These are phyloP conservation scores for Pelagophyceae sp. DNA, from an alignment of 352 stramenopile species.

Conservation along the genomic window DNA sequence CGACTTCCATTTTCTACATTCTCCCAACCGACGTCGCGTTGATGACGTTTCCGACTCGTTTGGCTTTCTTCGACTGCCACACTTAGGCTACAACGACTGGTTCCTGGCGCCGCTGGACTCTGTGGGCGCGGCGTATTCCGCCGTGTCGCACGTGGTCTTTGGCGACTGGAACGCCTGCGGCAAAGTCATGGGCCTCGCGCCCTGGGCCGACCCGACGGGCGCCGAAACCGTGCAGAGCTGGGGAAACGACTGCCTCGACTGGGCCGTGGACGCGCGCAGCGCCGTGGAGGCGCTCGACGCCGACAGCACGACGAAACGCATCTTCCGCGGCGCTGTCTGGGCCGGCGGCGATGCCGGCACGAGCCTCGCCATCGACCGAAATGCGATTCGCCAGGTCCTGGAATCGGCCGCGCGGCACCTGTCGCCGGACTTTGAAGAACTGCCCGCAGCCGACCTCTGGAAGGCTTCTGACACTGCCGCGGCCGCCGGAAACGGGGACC, in stretches of 20 bases:
- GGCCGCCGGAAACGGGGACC: no score
- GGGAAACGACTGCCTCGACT: background rate
- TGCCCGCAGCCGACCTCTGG: background rate
- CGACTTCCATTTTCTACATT: no score
- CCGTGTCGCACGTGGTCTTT: slow-evolving; percentile 40
- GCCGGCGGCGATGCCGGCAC: background rate
- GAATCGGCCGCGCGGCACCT: background rate
- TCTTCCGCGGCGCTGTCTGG: slow-evolving; percentile 2
- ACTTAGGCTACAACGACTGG: background rate
- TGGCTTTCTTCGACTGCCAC: no score
- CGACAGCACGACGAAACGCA: background rate
- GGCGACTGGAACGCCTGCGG: slow-evolving; percentile 44
- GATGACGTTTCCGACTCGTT: no score
- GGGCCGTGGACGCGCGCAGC: background rate
- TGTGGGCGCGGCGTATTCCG: slow-evolving; percentile 3
- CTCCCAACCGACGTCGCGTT: no score
- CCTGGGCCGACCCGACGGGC: slow-evolving; percentile 22
- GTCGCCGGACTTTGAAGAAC: no score
- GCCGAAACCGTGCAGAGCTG: background rate
- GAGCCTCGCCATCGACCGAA: slow-evolving; percentile 27
- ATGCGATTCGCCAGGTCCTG: slow-evolving; percentile 19
- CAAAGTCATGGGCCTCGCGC: slow-evolving; percentile 38
- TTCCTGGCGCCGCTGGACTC: slow-evolving; percentile 4
- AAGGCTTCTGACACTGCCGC: background rate
- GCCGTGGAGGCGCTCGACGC: slow-evolving; percentile 8